Evolutionary conservation across 768 basidiomycete species (phyloP), one percentile per base, ranked within the genome.

Genomic region (Gloeostereum incarnatum): DNA sequence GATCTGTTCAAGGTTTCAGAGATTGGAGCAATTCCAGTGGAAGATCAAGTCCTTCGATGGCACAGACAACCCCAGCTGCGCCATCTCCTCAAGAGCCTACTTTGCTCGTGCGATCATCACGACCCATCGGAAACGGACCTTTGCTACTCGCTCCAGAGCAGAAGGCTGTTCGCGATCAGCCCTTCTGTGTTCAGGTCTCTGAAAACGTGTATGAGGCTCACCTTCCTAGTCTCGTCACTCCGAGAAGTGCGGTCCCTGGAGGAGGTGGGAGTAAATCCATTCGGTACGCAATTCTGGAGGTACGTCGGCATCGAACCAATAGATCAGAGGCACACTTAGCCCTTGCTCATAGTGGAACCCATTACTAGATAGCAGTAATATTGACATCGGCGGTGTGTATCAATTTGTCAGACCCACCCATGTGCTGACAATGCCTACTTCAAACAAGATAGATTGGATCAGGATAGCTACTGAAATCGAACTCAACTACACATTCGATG

Each of bases 391-490:
- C 43, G 86, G 87, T 86, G 31, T 40, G 32, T 39, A 13, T 29
- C 22, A 19, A 41, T 13, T 25, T 32, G 36, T 17, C 13, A 18
- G 35, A 5, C 45, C 47, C 33, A 22, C 22, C 17, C 9, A 29
- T 14, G 9, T 29, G 9, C 8, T 14, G 14, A 29, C 26, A 29
- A 29, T 29, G 9, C 8, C n/a, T 7, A 5, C 23, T 41, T 35
- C 26, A 23, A 40, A 13, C 9, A 18, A 9, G 6, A 6, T 3
- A 86, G 90, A 91, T 51, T 93, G 90, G 89, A 81, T 91, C 47
- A 71, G 88, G 6, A 81, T 97, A 23, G 86, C 90, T 0, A 81
- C 78, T 1, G 93, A 97, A 51, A 90, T 97, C 47, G 90, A 94
- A 51, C 76, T 91, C 37, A 96, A 96, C 54, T 96, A 96, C 51